Conservation (phyloP, 108 stramenopile genomes). For the Cyclotella cryptica region DNA sequence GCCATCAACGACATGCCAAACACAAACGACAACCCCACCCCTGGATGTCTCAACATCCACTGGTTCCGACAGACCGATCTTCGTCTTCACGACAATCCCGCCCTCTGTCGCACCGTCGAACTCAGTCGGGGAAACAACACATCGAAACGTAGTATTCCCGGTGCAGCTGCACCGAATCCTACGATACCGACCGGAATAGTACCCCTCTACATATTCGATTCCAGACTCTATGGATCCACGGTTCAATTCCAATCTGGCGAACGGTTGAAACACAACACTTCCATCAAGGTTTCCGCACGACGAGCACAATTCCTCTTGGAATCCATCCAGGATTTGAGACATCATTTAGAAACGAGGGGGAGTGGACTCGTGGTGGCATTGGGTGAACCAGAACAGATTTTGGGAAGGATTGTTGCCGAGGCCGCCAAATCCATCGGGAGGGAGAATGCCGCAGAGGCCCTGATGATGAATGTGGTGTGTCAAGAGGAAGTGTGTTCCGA, state of each 20-base stretch:
- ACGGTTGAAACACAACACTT: constrained; percentile 20
- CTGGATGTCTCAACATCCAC: constrained; percentile 42
- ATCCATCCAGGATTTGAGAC: constrained; percentile 69
- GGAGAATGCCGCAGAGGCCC: background rate
- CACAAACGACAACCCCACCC: background rate
- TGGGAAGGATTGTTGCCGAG: constrained; percentile 38
- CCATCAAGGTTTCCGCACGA: constrained; percentile 73
- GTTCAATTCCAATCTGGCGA: constrained; percentile 38
- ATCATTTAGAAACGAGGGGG: constrained; percentile 63
- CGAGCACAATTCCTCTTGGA: constrained; percentile 86
- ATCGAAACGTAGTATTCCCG: constrained; percentile 9
- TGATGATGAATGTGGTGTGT: constrained; percentile 46
- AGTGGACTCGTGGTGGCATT: constrained; percentile 68
- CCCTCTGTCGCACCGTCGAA: constrained; percentile 55
- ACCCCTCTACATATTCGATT: constrained; percentile 86
- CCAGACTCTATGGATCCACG: constrained; percentile 68
- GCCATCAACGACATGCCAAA: background rate
- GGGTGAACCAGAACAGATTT: constrained; percentile 70
- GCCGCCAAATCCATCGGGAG: background rate
- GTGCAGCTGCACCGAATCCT: constrained; percentile 17
- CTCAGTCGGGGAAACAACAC: constrained; percentile 18
- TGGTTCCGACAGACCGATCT: constrained; percentile 83
- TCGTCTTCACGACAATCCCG: constrained; percentile 87
- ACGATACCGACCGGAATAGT: constrained; percentile 41
- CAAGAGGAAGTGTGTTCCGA: constrained; percentile 85